Conservation (phyloP, 2,329 filamentous ascomycete genomes). For the Ophiostoma himal-ulmi region DNA sequence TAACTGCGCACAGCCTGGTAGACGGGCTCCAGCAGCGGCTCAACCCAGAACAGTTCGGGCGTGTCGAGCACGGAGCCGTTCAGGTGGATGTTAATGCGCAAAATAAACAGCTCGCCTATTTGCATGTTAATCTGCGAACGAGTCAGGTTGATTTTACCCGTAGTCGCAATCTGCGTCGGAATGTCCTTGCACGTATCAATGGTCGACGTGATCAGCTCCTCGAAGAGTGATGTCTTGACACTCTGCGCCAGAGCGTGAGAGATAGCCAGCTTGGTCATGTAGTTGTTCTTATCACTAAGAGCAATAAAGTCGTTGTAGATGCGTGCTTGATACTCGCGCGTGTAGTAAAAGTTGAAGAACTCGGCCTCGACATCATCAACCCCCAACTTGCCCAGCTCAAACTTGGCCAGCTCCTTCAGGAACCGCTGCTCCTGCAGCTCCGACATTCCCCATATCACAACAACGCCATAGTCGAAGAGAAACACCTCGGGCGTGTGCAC, state of each 20-base stretch:
- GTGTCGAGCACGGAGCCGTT: constrained; percentile 96
- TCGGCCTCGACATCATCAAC: constrained; percentile 90
- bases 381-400: constrained; percentile 83
- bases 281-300: constrained; percentile 85
- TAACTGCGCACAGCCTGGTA: constrained; percentile 95
- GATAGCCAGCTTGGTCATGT: constrained; percentile 97
- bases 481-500: constrained; percentile 94
- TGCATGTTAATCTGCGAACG: constrained; percentile 97
- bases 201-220: constrained; percentile 89
- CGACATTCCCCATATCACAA: constrained; percentile 98
- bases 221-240: constrained; percentile 95
- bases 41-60: constrained; percentile 96
- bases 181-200: constrained; percentile 92
- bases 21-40: constrained; percentile 91
- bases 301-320: constrained; percentile 99
- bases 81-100: constrained; percentile 95
- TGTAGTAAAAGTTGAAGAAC: constrained; percentile 99
- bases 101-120: constrained; percentile 95
- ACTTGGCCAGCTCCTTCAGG: constrained; percentile 88
- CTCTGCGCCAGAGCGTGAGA: constrained; percentile 93
- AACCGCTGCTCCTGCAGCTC: constrained; percentile 84
- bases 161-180: constrained; percentile 84
- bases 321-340: constrained; percentile 90
- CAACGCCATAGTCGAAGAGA: constrained; percentile 93
- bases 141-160: constrained; percentile 83